Base-by-base conservation (phyloP, 208 protist genomes). In the Vickermania ingenoplastis region DNA sequence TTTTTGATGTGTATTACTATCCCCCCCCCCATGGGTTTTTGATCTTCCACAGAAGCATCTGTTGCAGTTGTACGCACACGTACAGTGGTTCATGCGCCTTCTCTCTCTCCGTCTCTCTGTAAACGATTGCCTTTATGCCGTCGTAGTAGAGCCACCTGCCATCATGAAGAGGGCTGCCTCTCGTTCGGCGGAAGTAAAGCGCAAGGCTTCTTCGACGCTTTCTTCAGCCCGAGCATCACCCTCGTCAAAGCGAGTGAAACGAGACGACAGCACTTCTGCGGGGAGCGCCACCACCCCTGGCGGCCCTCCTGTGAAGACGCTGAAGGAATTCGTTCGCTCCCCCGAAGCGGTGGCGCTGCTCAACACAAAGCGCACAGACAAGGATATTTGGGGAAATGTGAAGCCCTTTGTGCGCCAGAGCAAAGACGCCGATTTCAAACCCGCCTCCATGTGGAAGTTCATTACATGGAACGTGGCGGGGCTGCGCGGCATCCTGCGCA, bases 391-490 rank as follows among this genome's bases (percentile, higher is more conserved):
- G 80, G 60, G 53, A 30, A 31, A 66, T 1, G 83, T 88, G 30
- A 62, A 73, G 31, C 79, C 83, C 0, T 94, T 94, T 53, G 11
- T 67, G 58, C 81, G 84, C 3, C 61, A 31, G 41, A 91, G 74
- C 0, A 64, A 48, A 0, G 65, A 74, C 24, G 57, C 24, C 14
- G 83, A 89, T 51, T 94, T 89, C 41, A 69, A 94, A 41, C 2
- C 67, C 0, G 41, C 50, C 3, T 58, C 53, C 24, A 90, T 92
- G 77, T 75, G 78, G 41, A 97, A 97, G 66, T 75, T 96, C 58
- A 89, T 94, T 28, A 91, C 86, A 23, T 97, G 89, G 88, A 97
- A 97, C 65, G 92, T 97, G 4, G 90, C 91, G n/a, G 92, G 92
- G 1, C 63, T 96, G 28, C 83, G 87, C 3, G 92, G 89, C 11